A percentile compares a stretch with the other conserved stretches of the same genome.
These are phyloP conservation scores for Apiotrichum porosum DNA, from an alignment of 1,284 basidiomycete species.

Conservation along the genomic window DNA sequence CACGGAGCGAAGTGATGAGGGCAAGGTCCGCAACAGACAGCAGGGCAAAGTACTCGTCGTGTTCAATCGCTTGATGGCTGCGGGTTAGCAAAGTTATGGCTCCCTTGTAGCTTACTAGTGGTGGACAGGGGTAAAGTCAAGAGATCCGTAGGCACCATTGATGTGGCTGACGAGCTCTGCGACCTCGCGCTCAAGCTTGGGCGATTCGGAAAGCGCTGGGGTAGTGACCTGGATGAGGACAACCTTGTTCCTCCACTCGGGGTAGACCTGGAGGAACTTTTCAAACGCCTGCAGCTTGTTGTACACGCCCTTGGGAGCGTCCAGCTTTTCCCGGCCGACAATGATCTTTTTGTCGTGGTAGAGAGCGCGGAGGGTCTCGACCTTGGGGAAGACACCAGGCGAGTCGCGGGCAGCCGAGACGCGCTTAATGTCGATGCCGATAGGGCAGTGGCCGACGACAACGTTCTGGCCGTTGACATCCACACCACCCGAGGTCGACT, in stretches of 20 bases:
- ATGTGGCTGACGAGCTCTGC: slow-evolving; percentile 94
- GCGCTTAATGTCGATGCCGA: slow-evolving; percentile 92
- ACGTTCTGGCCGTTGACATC: slow-evolving; percentile 86
- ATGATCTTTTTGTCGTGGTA: slow-evolving; percentile 99
- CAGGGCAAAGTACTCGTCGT: slow-evolving; percentile 98
- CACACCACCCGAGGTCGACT: slow-evolving; percentile 76
- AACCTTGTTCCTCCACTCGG: slow-evolving; percentile 88
- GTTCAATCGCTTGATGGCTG: slow-evolving; percentile 93
- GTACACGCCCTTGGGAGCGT: slow-evolving; percentile 94
- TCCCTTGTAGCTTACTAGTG: slow-evolving; percentile 89
- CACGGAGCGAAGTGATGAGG: slow-evolving; percentile 90
- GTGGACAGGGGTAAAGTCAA: slow-evolving; percentile 98
- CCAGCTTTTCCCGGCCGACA: slow-evolving; percentile 96
- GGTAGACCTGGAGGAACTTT: slow-evolving; percentile 87
- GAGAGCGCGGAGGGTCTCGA: slow-evolving; percentile 73
- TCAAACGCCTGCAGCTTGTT: slow-evolving; percentile 98
- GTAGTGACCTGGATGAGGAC: slow-evolving; percentile 78
- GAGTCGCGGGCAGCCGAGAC: slow-evolving; percentile 74
- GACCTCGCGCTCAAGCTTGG: slow-evolving; percentile 88
- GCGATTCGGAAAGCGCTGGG: slow-evolving; percentile 87
- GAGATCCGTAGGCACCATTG: slow-evolving; percentile 90
- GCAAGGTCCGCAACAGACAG: slow-evolving; percentile 90
- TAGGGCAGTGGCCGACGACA: slow-evolving; percentile 83
- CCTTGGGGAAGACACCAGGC: slow-evolving; percentile 81
- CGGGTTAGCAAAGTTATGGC: slow-evolving; percentile 14